Base-by-base conservation (phyloP, 2,329 filamentous ascomycete genomes). In the Amphichorda felina region DNA sequence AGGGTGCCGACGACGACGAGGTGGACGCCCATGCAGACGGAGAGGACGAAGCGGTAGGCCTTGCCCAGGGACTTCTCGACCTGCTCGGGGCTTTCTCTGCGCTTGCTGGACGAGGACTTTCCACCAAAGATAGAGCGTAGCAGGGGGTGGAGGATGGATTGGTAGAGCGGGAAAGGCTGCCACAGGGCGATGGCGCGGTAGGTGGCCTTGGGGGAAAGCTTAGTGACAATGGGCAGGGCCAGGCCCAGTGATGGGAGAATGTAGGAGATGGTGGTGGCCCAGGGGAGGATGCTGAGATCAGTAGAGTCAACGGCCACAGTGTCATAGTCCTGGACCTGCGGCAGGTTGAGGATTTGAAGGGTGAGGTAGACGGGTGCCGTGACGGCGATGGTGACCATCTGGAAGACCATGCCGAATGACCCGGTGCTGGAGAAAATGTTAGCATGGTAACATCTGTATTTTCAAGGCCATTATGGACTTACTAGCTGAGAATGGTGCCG, bases 151-250 rank as follows among this genome's bases (percentile, higher is more conserved):
- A 35, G 13, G 10, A 22, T 10, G 8, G 26, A 19, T 16, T 40
- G 38, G 24, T 37, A 38, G 5, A 40, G 35, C 5, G 38, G 38
- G 16, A 40, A 40, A 3, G 38, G 38, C 33, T 40, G 38, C 38
- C 38, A 40, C 13, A 40, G 27, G 14, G 38, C 38, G 28, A 40
- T 33, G 16, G 26, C 32, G 10, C 35, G 26, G 24, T 30, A 34
- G 16, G 26, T 35, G 7, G 14, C 25, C 9, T 31, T 27, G 8
- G 24, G 18, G 6, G 35, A 32, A 11, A 32, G n/a, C 8, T 22
- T 5, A 14, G 26, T 32, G 30, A 40, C 22, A n/a, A 35, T 18
- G 10, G 38, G 25, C 4, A 40, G 28, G 14, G 15, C 22, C 9
- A 40, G 24, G 10, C 14, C 18, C 11, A 35, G 14, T 5, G 31